Evolutionary conservation across 768 basidiomycete genomes (phyloP).

Genomic region (Pulveroboletus sp.): DNA sequence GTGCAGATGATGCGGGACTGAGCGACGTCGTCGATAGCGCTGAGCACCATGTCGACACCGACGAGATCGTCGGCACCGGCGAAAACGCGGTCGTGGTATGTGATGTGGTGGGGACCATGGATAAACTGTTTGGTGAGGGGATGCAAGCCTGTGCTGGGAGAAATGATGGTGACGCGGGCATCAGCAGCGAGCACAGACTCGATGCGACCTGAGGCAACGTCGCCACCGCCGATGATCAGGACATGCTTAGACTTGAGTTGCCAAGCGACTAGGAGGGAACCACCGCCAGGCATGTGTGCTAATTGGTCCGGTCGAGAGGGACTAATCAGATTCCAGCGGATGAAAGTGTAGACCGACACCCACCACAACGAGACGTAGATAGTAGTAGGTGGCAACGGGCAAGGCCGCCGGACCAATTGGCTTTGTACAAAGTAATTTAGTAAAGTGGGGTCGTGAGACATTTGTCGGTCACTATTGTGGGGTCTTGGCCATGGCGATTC

Average conservation of each 20-base stretch:
- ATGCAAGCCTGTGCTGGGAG: conserved; percentile 67
- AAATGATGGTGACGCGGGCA: conserved; percentile 74
- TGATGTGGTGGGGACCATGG: conserved; percentile 45
- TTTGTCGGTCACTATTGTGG: conserved; percentile 2
- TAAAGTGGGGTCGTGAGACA: neutral
- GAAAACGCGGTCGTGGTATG: conserved; percentile 71
- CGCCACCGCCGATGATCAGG: conserved; percentile 92
- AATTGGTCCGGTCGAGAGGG: too few species aligned
- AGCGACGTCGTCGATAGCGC: conserved; percentile 83
- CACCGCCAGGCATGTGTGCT: conserved; percentile 38
- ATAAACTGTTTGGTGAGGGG: conserved; percentile 55
- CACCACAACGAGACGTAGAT: too few species aligned
- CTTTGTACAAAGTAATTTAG: too few species aligned
- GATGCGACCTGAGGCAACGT: conserved; percentile 85
- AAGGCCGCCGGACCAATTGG: too few species aligned
- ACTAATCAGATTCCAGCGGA: too few species aligned
- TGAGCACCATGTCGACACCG: conserved; percentile 82
- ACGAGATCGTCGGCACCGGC: conserved; percentile 61
- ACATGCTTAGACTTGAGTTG: conserved; percentile 83
- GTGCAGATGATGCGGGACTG: conserved; percentile 70
- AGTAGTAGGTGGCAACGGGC: too few species aligned
- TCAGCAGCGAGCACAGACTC: conserved; percentile 82
- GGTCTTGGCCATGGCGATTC: conserved; percentile 23
- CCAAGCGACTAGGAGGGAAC: conserved; percentile 90
- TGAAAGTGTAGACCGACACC: too few species aligned